phyloP scores from a whole-genome alignment of 176 grass and related monocot genomes.

The Cenchrus fungigraminus region DNA sequence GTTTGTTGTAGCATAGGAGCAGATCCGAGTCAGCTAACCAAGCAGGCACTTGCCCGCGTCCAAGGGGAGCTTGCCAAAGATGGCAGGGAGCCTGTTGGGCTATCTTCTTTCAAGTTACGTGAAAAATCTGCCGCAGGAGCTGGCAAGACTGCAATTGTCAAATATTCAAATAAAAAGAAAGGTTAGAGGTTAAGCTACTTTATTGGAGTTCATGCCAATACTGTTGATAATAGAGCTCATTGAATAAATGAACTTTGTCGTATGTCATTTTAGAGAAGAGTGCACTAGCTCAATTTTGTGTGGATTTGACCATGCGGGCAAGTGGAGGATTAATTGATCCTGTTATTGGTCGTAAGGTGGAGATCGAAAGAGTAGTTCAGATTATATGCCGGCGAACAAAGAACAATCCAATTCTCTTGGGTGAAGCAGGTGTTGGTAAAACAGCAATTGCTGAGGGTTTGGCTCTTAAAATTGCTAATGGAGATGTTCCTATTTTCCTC shows the following conservation, averaged over 20 bases:
- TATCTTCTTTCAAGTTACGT: conserved; percentile 64
- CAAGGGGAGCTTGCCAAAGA: conserved; percentile 82
- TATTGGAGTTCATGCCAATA: conserved; percentile 28
- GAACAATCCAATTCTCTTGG: conserved; percentile 98
- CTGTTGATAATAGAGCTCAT: conserved; percentile 3
- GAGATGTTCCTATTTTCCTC: conserved; percentile 83
- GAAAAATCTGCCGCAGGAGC: conserved; percentile 55
- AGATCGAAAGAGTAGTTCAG: conserved; percentile 93
- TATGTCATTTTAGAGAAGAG: conserved; percentile 73
- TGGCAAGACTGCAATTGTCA: conserved; percentile 66
- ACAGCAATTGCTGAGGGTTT: conserved; percentile 95
- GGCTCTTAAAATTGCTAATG: conserved; percentile 78
- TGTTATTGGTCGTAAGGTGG: conserved; percentile 78
- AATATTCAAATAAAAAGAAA: conserved; percentile 80
- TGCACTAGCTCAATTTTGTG: conserved; percentile 80
- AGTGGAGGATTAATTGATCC: conserved; percentile 93
- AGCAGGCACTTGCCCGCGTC: conserved; percentile 63
- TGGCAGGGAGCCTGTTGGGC: conserved; percentile 60
- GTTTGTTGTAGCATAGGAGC: conserved; percentile 74
- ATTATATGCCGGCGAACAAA: conserved; percentile 96
- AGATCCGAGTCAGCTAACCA: conserved; percentile 70
- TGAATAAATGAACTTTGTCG: conserved; percentile 16
- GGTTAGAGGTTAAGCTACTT: conserved; percentile 43
- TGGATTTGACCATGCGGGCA: conserved; percentile 86
- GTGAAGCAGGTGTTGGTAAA: conserved; percentile 98